A percentile compares a stretch with the other conserved stretches of the same genome.
phyloP scores from a whole-genome alignment of 768 basidiomycete genomes.

The Trametes punicea region DNA sequence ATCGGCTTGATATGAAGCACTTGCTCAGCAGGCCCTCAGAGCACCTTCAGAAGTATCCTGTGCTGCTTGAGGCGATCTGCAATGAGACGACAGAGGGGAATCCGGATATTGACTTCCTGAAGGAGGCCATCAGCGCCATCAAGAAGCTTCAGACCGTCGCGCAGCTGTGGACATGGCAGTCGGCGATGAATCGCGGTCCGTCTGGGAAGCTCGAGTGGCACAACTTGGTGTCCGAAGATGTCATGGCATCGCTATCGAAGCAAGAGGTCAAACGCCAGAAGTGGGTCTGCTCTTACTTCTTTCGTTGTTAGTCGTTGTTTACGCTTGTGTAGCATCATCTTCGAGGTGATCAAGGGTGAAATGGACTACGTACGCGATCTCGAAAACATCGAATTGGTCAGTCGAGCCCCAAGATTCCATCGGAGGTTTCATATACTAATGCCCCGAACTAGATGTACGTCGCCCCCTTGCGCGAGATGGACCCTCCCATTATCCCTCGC shows the following conservation, averaged over 20 bases:
- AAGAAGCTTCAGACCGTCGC: slow-evolving; percentile 77
- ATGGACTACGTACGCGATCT: slow-evolving; percentile 94
- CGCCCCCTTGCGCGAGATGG: slow-evolving; percentile 62
- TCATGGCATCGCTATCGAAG: slow-evolving; percentile 59
- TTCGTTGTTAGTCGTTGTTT: background rate
- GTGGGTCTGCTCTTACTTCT: slow-evolving; percentile 42
- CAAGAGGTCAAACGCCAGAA: slow-evolving; percentile 80
- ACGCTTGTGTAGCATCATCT: slow-evolving; percentile 62
- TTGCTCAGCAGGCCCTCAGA: slow-evolving; percentile 78
- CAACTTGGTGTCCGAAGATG: slow-evolving; percentile 72
- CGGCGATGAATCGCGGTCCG: slow-evolving; percentile 78
- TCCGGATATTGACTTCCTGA: slow-evolving; percentile 77
- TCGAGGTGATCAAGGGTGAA: slow-evolving; percentile 92
- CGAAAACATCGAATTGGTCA: slow-evolving; percentile 76
- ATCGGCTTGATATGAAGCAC: slow-evolving; percentile 70
- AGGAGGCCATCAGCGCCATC: slow-evolving; percentile 83
- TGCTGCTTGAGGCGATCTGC: slow-evolving; percentile 80
- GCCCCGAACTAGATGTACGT: slow-evolving; percentile 67
- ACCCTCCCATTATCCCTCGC: slow-evolving; percentile 75
- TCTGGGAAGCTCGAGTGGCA: slow-evolving; percentile 89
- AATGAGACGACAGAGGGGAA: slow-evolving; percentile 80
- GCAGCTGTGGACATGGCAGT: slow-evolving; percentile 86
- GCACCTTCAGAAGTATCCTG: slow-evolving; percentile 81
- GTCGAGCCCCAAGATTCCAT: slow-evolving; percentile 17
- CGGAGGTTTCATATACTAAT: background rate